Percentiles rank a stretch among this genome's conserved stretches.
These are phyloP conservation scores for Globisporangium heterothallicum DNA, from an alignment of 352 stramenopile species.

Conservation along the genomic window DNA sequence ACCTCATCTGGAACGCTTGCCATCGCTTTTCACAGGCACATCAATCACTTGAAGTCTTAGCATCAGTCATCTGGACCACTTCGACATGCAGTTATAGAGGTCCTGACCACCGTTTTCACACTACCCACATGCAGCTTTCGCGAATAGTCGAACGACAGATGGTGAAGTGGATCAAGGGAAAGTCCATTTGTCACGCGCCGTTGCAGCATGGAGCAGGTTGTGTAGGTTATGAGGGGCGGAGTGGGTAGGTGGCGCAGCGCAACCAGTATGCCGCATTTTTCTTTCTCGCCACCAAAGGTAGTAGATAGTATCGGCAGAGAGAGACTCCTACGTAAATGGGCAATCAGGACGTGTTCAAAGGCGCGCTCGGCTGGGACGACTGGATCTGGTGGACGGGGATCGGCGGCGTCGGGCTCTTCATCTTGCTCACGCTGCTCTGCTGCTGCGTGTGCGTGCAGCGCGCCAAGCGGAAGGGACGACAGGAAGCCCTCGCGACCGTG, in stretches of 20 bases:
- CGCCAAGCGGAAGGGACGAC: constrained; percentile 70
- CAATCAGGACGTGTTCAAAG: constrained; percentile 60
- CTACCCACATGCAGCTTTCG: neutral
- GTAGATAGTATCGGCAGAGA: too few relatives aligned
- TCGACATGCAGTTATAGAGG: constrained; percentile 1
- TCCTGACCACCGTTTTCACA: neutral
- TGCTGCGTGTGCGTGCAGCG: constrained; percentile 74
- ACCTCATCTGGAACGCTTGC: neutral
- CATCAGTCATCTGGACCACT: neutral
- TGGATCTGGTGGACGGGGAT: constrained; percentile 77
- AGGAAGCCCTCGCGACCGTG: constrained; percentile 55
- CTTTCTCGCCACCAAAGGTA: too few relatives aligned
- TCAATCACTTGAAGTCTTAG: neutral
- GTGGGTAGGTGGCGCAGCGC: too few relatives aligned
- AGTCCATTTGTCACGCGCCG: neutral
- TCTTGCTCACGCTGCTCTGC: constrained; percentile 66
- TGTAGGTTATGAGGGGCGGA: too few relatives aligned
- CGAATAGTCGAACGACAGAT: neutral
- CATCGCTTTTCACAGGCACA: neutral
- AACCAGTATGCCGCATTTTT: neutral
- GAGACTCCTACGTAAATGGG: constrained; percentile 23
- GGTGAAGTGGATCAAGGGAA: neutral
- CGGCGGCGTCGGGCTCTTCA: constrained; percentile 50
- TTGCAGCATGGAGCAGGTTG: too few relatives aligned
- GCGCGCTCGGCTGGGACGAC: constrained; percentile 66